These are phyloP conservation scores for Rubroboletus pulcherrimus DNA, from an alignment of 768 basidiomycete genomes.

Conservation along the genomic window DNA sequence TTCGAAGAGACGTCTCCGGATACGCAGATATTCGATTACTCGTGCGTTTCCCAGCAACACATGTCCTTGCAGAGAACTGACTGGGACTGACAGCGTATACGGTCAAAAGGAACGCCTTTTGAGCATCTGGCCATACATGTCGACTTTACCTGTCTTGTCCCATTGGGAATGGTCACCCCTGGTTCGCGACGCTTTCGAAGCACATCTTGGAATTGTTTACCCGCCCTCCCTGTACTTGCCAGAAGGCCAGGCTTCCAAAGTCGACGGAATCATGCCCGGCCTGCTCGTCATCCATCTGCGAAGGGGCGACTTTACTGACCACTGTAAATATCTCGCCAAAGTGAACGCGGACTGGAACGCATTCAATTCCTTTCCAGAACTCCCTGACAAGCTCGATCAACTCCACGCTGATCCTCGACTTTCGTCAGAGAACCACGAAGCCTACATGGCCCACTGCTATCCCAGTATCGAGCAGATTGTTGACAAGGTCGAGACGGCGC, in stretches of 20 bases:
- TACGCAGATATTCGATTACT: background rate
- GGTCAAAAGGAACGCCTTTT: background rate
- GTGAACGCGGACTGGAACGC: background rate
- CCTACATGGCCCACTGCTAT: background rate
- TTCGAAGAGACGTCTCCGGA: background rate
- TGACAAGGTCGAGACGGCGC: background rate
- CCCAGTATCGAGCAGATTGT: background rate
- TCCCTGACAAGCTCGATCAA: background rate
- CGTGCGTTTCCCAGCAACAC: background rate
- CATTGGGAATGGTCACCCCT: background rate
- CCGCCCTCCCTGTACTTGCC: background rate
- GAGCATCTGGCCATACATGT: background rate
- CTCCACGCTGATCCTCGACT: background rate
- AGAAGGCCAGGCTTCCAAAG: too few relatives aligned
- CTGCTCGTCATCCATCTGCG: background rate
- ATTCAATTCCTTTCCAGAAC: background rate
- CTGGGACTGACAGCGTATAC: background rate
- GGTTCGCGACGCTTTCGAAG: background rate
- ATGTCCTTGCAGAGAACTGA: background rate
- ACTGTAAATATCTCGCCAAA: background rate
- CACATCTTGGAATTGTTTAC: background rate
- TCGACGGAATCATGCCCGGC: background rate
- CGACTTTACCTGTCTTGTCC: background rate
- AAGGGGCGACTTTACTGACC: background rate
- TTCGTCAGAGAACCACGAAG: background rate